Evolutionary conservation across 2,329 filamentous ascomycete species (phyloP), one percentile per base, ranked within the genome.

Genomic region (Fusarium staphyleae): DNA sequence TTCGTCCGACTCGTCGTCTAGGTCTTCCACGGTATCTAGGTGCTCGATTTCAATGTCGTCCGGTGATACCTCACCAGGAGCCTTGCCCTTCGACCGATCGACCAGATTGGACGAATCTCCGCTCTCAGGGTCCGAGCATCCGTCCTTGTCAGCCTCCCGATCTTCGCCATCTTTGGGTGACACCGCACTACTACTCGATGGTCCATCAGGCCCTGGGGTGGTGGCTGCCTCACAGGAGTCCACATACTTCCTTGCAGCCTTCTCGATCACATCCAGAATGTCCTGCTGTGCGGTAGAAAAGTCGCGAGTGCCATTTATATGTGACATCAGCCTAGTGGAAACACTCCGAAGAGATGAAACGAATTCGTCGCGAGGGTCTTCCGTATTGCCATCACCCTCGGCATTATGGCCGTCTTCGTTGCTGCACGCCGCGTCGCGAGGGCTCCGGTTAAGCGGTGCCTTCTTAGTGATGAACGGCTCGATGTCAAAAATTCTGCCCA

Each of bases 401-500:
- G 65, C 29, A 64, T 70, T 53, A 59, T 66, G 57, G 37, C 22
- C 48, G 8, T 64, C 54, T 4, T 61, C 37, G 36, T 67, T 48
- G 5, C 35, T 45, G 3, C 44, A 37, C 4, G 54, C 41, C n/a
- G 50, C 33, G n/a, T 62, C 60, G 4, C 57, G 55, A 8, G 60
- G 44, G 32, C 60, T 69, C 42, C 57, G 67, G 13, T 59, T 61
- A 10, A 71, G 68, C 11, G 67, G 66, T 3, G 69, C 54, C 41
- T 71, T 75, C 60, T 77, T 78, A 12, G 69, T 57, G 3, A 75
- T 62, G 16, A 64, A 72, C 3, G 75, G 71, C 36, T 83, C 78
- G 2, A 83, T 66, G 33, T 79, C 81, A 40, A 86, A 81, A 13
- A 86, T 79, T 35, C 73, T 76, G 2, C 75, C 80, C 4, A 86